phyloP scores from a whole-genome alignment of 257 asterid genomes.

The Solanum rostratum region DNA sequence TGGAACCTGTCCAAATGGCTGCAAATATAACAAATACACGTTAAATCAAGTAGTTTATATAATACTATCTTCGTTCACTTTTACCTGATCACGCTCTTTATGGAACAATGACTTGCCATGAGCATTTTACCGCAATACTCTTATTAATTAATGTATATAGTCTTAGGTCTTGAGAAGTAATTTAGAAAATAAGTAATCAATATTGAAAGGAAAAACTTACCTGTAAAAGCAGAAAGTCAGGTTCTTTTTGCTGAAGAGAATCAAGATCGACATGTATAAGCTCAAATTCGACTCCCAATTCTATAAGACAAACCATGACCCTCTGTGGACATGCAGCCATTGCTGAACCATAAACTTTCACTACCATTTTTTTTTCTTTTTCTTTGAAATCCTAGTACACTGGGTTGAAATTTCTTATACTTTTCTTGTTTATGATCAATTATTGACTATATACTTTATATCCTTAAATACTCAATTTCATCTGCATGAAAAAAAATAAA shows the following conservation, averaged over 20 bases:
- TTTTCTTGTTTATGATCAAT: background rate
- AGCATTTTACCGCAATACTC: too few species aligned
- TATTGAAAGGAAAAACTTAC: constrained; percentile 1
- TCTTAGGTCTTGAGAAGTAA: too few species aligned
- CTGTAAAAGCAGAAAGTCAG: constrained; percentile 42
- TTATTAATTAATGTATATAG: too few species aligned
- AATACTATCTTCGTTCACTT: too few species aligned
- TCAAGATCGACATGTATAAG: constrained; percentile 46
- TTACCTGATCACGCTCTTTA: too few species aligned
- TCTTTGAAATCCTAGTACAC: background rate
- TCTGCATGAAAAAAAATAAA: background rate
- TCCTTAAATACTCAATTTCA: background rate
- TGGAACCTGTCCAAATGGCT: constrained; percentile 96
- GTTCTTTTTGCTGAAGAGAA: constrained; percentile 43
- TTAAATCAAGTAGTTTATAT: background rate
- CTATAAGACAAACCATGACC: constrained; percentile 51
- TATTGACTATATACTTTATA: background rate
- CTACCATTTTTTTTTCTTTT: constrained; percentile 28
- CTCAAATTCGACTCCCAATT: constrained; percentile 49
- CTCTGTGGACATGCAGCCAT: constrained; percentile 69
- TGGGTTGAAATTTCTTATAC: background rate
- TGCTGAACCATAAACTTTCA: constrained; percentile 61
- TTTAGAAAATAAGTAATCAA: too few species aligned
- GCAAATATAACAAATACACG: constrained; percentile 4
- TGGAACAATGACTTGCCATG: too few species aligned